Evolutionary conservation across 2,329 filamentous ascomycete species (phyloP).

Genomic region (Neospermospora avenae): DNA sequence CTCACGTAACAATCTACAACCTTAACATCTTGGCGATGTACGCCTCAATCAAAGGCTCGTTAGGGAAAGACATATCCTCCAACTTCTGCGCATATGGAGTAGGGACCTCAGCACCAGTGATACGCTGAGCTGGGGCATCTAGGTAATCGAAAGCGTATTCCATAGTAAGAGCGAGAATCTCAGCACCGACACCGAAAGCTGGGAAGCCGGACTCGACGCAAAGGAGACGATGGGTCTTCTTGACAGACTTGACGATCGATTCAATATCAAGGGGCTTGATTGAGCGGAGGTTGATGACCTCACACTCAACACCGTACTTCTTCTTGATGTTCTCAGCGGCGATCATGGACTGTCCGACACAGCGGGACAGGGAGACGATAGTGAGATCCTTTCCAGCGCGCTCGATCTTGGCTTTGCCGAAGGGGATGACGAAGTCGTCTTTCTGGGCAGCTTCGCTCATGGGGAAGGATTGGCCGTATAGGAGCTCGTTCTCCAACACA

Average conservation of each 20-base stretch:
- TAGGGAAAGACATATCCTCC: conserved; percentile 94
- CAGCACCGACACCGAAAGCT: conserved; percentile 85
- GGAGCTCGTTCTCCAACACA: conserved; percentile 80
- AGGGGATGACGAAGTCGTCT: conserved; percentile 93
- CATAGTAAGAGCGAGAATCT: conserved; percentile 92
- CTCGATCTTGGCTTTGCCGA: conserved; percentile 99
- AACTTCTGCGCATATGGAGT: conserved; percentile 92
- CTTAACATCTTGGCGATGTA: conserved; percentile 87
- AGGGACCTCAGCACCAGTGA: conserved; percentile 95
- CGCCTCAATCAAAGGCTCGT: conserved; percentile 79
- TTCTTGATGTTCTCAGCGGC: conserved; percentile 91
- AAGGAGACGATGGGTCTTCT: conserved; percentile 95
- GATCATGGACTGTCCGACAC: conserved; percentile 84
- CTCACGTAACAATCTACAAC: conserved; percentile 50
- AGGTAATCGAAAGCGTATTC: conserved; percentile 99
- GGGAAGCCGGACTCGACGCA: conserved; percentile 95
- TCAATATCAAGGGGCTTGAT: conserved; percentile 96
- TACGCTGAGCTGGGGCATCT: conserved; percentile 85
- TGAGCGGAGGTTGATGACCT: conserved; percentile 97
- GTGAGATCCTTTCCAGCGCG: conserved; percentile 93
- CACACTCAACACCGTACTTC: conserved; percentile 92
- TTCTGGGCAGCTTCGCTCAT: conserved; percentile 97
- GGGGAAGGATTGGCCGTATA: conserved; percentile 93
- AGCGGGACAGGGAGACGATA: conserved; percentile 90
- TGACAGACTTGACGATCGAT: conserved; percentile 92